Evolutionary conservation across 2,329 filamentous ascomycete species (phyloP).

Genomic region (Sordariomycetes sp.): DNA sequence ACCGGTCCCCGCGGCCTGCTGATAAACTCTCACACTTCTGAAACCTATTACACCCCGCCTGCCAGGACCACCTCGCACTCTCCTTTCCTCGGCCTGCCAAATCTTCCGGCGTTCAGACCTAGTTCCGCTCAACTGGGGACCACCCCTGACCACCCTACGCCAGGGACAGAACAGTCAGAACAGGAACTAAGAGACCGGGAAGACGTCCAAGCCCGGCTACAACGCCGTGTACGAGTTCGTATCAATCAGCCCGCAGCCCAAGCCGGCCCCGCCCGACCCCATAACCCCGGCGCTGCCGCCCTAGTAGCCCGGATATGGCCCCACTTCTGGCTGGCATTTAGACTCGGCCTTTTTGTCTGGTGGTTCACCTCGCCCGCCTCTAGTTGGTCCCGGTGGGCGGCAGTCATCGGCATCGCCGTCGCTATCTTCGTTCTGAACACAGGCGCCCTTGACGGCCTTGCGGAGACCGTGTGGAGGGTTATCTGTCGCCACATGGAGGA

Average conservation of each 20-base stretch:
- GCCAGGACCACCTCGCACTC: neutral
- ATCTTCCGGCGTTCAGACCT: neutral
- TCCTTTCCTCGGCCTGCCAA: neutral
- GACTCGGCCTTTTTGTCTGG: slow-evolving; percentile 51
- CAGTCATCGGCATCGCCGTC: slow-evolving; percentile 41
- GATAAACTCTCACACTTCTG: slow-evolving; percentile 34
- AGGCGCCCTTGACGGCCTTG: slow-evolving; percentile 44
- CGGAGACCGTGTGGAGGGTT: slow-evolving; percentile 44
- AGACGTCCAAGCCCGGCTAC: neutral
- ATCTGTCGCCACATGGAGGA: slow-evolving; percentile 48
- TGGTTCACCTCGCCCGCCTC: slow-evolving; percentile 49
- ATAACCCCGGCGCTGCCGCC: neutral
- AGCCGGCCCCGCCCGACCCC: neutral
- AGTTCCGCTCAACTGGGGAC: neutral
- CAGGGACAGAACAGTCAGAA: neutral
- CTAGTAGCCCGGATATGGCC: slow-evolving; percentile 37
- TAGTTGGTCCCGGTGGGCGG: slow-evolving; percentile 49
- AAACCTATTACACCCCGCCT: slow-evolving; percentile 38
- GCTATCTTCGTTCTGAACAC: slow-evolving; percentile 49
- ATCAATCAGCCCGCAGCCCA: neutral
- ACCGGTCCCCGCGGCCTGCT: slow-evolving; percentile 47
- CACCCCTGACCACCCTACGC: neutral
- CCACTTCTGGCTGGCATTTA: slow-evolving; percentile 51
- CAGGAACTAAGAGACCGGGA: neutral
- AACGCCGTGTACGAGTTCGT: neutral